Conservation (phyloP, 129 eudicot species). For the Mikania micrantha region DNA sequence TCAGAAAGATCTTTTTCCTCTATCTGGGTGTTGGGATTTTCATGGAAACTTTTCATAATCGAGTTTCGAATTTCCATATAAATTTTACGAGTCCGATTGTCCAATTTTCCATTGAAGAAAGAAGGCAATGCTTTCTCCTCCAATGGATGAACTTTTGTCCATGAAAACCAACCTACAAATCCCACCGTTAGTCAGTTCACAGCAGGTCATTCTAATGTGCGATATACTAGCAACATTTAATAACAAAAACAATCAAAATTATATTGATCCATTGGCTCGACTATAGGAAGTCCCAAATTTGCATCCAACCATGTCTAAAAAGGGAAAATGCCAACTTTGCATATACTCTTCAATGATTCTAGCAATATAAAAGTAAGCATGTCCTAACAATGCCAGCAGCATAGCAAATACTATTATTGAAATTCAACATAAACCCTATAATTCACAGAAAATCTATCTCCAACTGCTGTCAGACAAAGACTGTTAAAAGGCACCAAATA, state of each 20-base stretch:
- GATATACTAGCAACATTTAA: not conserved
- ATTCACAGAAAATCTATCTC: not conserved
- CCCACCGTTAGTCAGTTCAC: constrained; percentile 1
- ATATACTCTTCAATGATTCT: not conserved
- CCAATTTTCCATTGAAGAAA: constrained; percentile 81
- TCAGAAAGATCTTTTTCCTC: constrained; percentile 74
- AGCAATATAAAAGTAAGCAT: not conserved
- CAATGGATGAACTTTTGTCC: constrained; percentile 71
- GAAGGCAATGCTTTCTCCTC: constrained; percentile 75
- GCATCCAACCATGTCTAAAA: constrained; percentile 1
- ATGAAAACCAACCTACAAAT: constrained; percentile 88
- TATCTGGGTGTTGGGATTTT: constrained; percentile 44
- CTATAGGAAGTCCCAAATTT: not conserved
- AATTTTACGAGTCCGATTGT: constrained; percentile 61
- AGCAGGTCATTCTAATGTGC: not conserved
- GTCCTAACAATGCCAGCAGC: not conserved
- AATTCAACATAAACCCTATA: not conserved
- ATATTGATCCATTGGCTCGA: not conserved
- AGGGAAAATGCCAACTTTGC: not conserved
- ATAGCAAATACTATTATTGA: not conserved
- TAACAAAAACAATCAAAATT: constrained; percentile 2
- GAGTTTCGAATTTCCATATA: constrained; percentile 86
- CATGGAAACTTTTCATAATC: constrained; percentile 68
- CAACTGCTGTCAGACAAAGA: not conserved
- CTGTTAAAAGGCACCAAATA: not conserved